Percentiles rank a stretch among this genome's conserved stretches.
These are phyloP conservation scores for Cordyceps cateniannulata DNA, from an alignment of 2,329 filamentous ascomycete genomes.

Conservation along the genomic window DNA sequence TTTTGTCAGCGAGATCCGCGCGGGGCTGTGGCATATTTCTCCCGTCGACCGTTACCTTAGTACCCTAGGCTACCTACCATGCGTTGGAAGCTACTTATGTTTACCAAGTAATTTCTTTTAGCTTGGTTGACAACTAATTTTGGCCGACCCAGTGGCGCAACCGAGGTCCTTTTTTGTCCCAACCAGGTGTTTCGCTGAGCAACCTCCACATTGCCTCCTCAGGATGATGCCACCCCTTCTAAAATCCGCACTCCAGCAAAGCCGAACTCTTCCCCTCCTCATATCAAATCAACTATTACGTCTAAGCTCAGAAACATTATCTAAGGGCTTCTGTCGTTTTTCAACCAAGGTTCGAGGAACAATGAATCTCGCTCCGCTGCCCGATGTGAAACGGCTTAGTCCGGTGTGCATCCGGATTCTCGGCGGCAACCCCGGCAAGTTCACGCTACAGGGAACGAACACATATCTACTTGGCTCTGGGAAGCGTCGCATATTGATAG, in stretches of 20 bases:
- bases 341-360: neutral
- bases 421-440: conserved; percentile 85
- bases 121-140: too few relatives aligned
- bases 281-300: neutral
- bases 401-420: conserved; percentile 75
- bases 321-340: neutral
- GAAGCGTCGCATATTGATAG: conserved; percentile 67
- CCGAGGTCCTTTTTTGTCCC: neutral
- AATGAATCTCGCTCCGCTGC: conserved; percentile 52
- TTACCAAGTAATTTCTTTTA: too few relatives aligned
- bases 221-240: neutral
- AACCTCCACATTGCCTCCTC: neutral
- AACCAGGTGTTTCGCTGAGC: neutral
- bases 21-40: too few relatives aligned
- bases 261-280: neutral
- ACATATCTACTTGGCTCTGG: conserved; percentile 88
- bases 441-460: conserved; percentile 74
- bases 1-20: too few relatives aligned
- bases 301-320: neutral
- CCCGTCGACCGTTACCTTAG: too few relatives aligned
- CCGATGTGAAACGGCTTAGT: conserved; percentile 71
- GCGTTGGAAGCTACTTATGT: too few relatives aligned
- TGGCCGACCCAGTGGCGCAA: neutral
- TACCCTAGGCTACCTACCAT: too few relatives aligned
- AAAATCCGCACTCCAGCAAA: neutral